phyloP scores from a whole-genome alignment of 352 stramenopile species.

The Globisporangium yorkense region DNA sequence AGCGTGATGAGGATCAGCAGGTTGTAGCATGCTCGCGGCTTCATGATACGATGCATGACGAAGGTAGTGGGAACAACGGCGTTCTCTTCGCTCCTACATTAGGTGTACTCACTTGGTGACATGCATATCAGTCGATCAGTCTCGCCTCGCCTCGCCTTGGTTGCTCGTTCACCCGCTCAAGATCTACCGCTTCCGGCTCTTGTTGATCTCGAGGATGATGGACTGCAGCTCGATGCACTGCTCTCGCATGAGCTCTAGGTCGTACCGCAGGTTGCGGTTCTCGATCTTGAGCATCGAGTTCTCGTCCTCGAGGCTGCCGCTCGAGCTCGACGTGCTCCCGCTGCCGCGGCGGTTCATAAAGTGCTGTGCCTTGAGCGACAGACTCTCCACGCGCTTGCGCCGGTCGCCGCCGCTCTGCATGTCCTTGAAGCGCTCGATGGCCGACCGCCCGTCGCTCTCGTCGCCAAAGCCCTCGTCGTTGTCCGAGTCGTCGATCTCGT shows the following conservation, averaged over 20 bases:
- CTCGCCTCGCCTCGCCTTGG: no score
- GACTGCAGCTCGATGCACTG: conserved; percentile 84
- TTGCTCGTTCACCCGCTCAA: not conserved
- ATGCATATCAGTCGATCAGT: not conserved
- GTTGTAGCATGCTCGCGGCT: no score
- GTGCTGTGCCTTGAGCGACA: conserved; percentile 63
- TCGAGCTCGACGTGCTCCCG: conserved; percentile 53
- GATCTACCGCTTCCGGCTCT: conserved; percentile 76
- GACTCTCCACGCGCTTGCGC: conserved; percentile 65
- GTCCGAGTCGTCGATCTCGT: conserved; percentile 41
- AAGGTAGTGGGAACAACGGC: no score
- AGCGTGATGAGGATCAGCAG: no score
- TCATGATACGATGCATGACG: no score
- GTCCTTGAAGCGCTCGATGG: conserved; percentile 60
- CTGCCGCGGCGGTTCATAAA: conserved; percentile 59
- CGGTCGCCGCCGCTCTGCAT: conserved; percentile 42
- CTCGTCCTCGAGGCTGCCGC: conserved; percentile 70
- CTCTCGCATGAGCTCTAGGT: conserved; percentile 85
- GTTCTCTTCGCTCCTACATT: not conserved
- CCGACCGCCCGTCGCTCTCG: conserved; percentile 34
- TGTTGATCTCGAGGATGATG: conserved; percentile 89
- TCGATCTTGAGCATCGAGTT: conserved; percentile 86
- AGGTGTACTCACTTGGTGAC: conserved; percentile 2
- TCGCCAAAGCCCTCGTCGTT: conserved; percentile 47
- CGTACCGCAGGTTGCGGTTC: conserved; percentile 86